phyloP scores from a whole-genome alignment of 2,329 filamentous ascomycete genomes.

The Scedosporium boydii region DNA sequence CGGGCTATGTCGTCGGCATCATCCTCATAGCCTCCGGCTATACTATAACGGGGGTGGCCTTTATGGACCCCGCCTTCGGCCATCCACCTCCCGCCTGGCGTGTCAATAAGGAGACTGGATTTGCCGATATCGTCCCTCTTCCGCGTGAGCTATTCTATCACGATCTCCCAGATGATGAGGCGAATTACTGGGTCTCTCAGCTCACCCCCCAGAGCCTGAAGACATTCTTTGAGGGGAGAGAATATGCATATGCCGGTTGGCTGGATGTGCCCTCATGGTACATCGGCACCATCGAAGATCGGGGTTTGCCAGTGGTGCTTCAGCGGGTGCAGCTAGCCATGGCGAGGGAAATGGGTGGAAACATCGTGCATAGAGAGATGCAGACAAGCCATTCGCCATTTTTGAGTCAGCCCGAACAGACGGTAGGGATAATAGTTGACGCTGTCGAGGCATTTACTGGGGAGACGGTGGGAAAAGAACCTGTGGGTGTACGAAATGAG shows the following conservation, averaged over 20 bases:
- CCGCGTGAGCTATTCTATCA: slow-evolving; percentile 37
- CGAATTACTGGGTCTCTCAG: slow-evolving; percentile 27
- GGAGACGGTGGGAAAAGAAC: background rate
- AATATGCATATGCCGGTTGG: slow-evolving; percentile 36
- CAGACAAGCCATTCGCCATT: slow-evolving; percentile 38
- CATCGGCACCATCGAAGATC: slow-evolving; percentile 31
- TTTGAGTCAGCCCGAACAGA: slow-evolving; percentile 32
- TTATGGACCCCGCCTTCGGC: slow-evolving; percentile 31
- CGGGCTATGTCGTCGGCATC: slow-evolving; percentile 31
- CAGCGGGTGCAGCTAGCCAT: slow-evolving; percentile 28
- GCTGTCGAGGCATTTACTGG: slow-evolving; percentile 1
- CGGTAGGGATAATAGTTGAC: slow-evolving; percentile 23
- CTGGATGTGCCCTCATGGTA: slow-evolving; percentile 36
- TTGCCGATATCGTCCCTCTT: slow-evolving; percentile 26
- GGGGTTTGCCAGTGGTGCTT: slow-evolving; percentile 24
- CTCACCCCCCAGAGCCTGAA: slow-evolving; percentile 32
- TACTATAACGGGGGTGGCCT: slow-evolving; percentile 23
- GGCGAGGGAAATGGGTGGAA: slow-evolving; percentile 26
- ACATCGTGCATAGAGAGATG: slow-evolving; percentile 29
- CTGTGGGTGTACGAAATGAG: background rate
- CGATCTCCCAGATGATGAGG: slow-evolving; percentile 34
- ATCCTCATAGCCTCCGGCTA: slow-evolving; percentile 36
- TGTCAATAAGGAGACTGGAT: slow-evolving; percentile 28
- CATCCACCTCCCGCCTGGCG: slow-evolving; percentile 31
- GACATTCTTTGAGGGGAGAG: slow-evolving; percentile 32